These are phyloP conservation scores for Mortierella sp. DNA, from an alignment of 371 early-diverging fungal species.

Conservation along the genomic window DNA sequence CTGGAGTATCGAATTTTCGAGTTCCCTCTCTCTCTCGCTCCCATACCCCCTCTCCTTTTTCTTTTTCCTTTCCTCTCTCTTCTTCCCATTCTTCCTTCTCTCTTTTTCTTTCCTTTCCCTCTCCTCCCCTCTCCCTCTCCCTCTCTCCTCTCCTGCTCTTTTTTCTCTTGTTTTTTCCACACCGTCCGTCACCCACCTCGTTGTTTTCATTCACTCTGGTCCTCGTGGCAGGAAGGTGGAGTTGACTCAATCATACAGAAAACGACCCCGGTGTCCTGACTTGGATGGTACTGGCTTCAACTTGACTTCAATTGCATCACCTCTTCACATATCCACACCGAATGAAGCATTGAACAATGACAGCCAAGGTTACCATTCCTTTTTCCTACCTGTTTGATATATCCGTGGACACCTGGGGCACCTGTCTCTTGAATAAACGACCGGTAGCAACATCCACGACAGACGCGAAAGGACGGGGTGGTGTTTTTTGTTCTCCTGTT, in stretches of 20 bases:
- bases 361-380: too few species aligned
- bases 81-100: background rate
- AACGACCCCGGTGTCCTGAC: background rate
- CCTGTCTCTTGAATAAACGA: too few species aligned
- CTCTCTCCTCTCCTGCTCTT: background rate
- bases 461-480: too few species aligned
- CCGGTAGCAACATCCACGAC: too few species aligned
- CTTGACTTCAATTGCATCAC: background rate
- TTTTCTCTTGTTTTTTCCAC: background rate
- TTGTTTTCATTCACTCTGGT: background rate
- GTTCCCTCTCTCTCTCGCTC: background rate
- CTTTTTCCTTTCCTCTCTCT: background rate
- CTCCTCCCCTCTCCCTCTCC: background rate
- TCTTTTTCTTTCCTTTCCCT: background rate
- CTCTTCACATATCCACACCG: background rate
- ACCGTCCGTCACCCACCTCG: background rate
- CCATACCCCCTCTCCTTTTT: background rate
- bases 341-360: background rate
- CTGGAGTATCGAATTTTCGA: background rate
- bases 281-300: background rate
- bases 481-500: too few species aligned
- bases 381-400: too few species aligned
- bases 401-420: too few species aligned
- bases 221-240: slow-evolving; percentile 2
- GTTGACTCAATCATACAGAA: background rate